Base-by-base conservation (phyloP, 805 yeast genomes). In the Yarrowia sp. region DNA sequence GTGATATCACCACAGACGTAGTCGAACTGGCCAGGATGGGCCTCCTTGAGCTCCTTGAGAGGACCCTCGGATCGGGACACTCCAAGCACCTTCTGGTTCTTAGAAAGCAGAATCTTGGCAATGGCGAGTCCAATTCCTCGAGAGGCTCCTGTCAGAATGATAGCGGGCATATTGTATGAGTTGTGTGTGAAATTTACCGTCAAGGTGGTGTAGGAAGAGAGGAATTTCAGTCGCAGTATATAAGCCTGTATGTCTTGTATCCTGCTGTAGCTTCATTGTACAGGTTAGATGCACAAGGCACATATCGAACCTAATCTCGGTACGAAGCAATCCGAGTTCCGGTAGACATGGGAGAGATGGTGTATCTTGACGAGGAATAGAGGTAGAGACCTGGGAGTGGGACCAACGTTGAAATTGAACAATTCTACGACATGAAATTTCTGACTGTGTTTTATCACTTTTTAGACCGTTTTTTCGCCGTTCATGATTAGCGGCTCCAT, bases 101-200 rank as follows among this genome's bases (percentile, higher is more conserved):
- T 69, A 3, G 75, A 70, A 1, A 92, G 75, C 19, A 83, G 75
- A 16, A 78, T 70, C 40, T 82, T 80, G 3, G 87, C 90, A 68
- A 88, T 85, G 0, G 92, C 82, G n/a, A 80, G 82, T 2, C 99
- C 99, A 71, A 93, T 87, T 5, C 98, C 96, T 63, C 76, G 59
- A 6, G 79, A 76, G 17, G 75, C 77, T n/a, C 78, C 78, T 40
- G 78, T 75, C 17, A 75, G 76, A 63, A 74, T 73, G 51, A 67
- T 62, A 30, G 71, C 75, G 62, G 71, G 46, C 61, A 54, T 54
- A 2, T 9, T 51, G 40, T 28, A 10, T n/a, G 12, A 26, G 19
- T 1, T 10, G 12, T 30, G 56, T 48, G 54, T 11, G n/a, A n/a
- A n/a, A n/a, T n/a, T n/a, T n/a, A n/a, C n/a, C n/a, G 4, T 1